Conservation (phyloP, 768 basidiomycete species). For the Sutorius australiensis region DNA sequence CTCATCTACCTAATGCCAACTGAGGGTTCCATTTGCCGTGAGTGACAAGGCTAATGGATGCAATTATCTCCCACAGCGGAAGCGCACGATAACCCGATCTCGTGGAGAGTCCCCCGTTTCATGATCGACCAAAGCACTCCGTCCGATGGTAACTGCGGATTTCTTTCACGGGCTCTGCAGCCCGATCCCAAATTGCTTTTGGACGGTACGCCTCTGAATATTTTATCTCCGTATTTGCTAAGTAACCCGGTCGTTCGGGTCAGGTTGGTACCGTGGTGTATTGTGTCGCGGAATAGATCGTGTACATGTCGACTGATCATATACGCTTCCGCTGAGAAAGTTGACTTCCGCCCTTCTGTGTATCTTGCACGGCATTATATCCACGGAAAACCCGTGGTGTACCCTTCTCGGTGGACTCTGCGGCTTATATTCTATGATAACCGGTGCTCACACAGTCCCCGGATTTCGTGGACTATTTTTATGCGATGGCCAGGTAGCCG, state of each 20-base stretch:
- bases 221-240: not conserved
- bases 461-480: not conserved
- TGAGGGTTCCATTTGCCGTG: not conserved
- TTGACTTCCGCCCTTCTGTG: not conserved
- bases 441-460: not conserved
- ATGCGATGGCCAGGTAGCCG: not conserved
- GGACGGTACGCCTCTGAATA: not conserved
- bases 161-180: not conserved
- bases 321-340: not conserved
- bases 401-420: too few relatives aligned
- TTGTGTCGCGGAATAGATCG: not conserved
- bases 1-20: not conserved
- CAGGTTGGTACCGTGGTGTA: not conserved
- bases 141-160: too few relatives aligned
- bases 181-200: not conserved
- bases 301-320: not conserved
- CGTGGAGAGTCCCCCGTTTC: not conserved
- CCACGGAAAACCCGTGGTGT: not conserved
- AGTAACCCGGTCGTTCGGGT: not conserved
- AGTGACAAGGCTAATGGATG: not conserved
- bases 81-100: not conserved
- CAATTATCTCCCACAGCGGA: not conserved
- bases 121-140: not conserved
- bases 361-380: not conserved
- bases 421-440: too few relatives aligned